Base-by-base conservation (phyloP, 441 rosid genomes). In the Erysimum cheiri region DNA sequence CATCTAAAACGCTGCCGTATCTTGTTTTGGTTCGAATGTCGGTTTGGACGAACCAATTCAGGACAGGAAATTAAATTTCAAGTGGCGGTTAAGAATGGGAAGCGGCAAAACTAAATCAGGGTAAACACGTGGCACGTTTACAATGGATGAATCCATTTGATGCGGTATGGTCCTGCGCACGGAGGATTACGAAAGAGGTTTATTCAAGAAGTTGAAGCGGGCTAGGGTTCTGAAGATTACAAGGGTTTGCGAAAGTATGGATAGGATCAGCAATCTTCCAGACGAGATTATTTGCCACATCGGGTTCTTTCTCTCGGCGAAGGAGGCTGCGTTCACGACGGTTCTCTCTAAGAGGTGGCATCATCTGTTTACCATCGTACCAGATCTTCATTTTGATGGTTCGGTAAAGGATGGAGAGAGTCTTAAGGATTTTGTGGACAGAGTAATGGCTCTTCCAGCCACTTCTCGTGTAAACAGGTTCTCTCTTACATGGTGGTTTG, bases 311-410 rank as follows among this genome's bases (percentile, higher is more conserved):
- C 48, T 44, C 22, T 44, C 48, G 48, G 48, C 48, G 9, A 44
- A n/a, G 22, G 48, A 44, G 10, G 48, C 10, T 6, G 48, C 22
- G 19, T 44, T 44, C 48, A 6, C 48, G 3, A 44, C 10, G 19
- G 28, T 47, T 47, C 52, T 47, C 4, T 47, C 52, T 17, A 47
- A 44, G 48, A 8, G 52, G 4, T 47, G 52, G 50, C 24, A 17
- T 7, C 8, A 46, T 17, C 26, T 46, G 24, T 46, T 49, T 24
- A 49, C 55, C 6, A 49, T 49, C 32, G 2, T 49, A 11, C 32
- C 32, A 4, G 8, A 79, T n/a, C 59, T 54, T 31, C 40, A 54
- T 54, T 54, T 31, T 29, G 24, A 54, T 54, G 17, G 33, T 6
- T 28, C 11, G 19, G 1, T n/a, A 3, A 29, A 53, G 9, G 36